phyloP scores from a whole-genome alignment of 2,329 filamentous ascomycete species.

The Cladophialophora carrionii region DNA sequence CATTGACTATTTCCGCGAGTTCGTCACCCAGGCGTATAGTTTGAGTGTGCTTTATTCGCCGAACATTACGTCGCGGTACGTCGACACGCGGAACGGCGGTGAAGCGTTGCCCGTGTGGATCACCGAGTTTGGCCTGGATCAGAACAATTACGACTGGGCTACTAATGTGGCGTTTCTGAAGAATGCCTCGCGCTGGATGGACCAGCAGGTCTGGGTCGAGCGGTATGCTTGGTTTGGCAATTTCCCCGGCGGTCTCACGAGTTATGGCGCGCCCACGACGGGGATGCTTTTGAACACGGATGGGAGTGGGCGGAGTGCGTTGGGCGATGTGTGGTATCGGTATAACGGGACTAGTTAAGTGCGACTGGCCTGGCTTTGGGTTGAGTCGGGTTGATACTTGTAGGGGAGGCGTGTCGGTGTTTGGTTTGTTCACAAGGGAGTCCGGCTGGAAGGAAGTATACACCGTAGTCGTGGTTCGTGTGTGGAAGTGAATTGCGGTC shows the following conservation, averaged over 20 bases:
- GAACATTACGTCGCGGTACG: background rate
- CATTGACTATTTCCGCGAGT: conserved; percentile 44
- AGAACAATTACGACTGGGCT: conserved; percentile 43
- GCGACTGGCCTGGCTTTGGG: too few species aligned
- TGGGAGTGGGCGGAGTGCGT: conserved; percentile 19
- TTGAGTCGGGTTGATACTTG: too few species aligned
- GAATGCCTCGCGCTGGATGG: conserved; percentile 46
- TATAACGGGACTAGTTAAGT: conserved; percentile 19
- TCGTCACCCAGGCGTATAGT: conserved; percentile 43
- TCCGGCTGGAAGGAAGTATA: too few species aligned
- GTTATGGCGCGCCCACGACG: conserved; percentile 14
- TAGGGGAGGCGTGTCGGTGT: too few species aligned
- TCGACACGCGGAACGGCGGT: background rate
- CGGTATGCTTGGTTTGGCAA: conserved; percentile 50
- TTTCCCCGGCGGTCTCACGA: conserved; percentile 26
- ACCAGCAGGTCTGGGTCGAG: conserved; percentile 44
- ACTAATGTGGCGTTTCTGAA: conserved; percentile 44
- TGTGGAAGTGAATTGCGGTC: too few species aligned
- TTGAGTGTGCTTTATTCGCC: background rate
- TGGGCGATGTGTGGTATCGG: conserved; percentile 26
- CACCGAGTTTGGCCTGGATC: conserved; percentile 55
- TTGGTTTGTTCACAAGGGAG: too few species aligned
- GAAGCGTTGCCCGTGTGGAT: conserved; percentile 50
- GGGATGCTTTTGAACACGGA: conserved; percentile 39
- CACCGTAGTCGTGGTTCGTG: too few species aligned